These are phyloP conservation scores for Lipomyces yamadae DNA, from an alignment of 805 yeast genomes.

Conservation along the genomic window DNA sequence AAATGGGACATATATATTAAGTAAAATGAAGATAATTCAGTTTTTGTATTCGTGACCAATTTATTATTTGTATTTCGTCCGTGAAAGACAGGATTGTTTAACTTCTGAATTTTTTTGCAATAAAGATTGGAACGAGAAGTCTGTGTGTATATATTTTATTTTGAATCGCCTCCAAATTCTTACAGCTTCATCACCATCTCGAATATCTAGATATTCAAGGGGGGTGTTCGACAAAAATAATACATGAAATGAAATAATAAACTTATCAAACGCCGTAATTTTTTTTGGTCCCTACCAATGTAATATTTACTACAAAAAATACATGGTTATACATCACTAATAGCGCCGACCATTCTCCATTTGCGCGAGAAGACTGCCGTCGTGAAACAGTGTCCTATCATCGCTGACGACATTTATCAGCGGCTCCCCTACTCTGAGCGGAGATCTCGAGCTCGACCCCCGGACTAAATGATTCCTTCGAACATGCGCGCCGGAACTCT, in stretches of 20 bases:
- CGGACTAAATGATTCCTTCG: neutral
- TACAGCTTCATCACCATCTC: neutral
- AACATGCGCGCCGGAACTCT: constrained; percentile 2
- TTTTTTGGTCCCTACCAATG: neutral
- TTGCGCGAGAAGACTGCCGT: constrained; percentile 24
- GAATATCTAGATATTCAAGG: too few species aligned
- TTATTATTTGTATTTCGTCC: neutral
- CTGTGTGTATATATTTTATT: neutral
- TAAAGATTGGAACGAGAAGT: neutral
- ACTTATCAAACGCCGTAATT: neutral
- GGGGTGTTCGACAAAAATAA: neutral
- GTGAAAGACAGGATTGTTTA: neutral
- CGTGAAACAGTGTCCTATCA: constrained; percentile 16
- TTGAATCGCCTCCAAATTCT: neutral
- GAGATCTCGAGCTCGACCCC: neutral
- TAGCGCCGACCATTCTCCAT: constrained; percentile 3
- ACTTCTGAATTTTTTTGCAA: neutral
- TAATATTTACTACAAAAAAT: neutral
- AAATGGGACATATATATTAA: neutral
- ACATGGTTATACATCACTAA: neutral
- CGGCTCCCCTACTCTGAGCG: constrained; percentile 7
- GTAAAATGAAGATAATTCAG: neutral
- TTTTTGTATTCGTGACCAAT: neutral
- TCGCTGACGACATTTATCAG: constrained; percentile 13
- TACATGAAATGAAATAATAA: neutral